Evolutionary conservation across 805 yeast genomes (phyloP).

Genomic region (Candida cerambycidarum): DNA sequence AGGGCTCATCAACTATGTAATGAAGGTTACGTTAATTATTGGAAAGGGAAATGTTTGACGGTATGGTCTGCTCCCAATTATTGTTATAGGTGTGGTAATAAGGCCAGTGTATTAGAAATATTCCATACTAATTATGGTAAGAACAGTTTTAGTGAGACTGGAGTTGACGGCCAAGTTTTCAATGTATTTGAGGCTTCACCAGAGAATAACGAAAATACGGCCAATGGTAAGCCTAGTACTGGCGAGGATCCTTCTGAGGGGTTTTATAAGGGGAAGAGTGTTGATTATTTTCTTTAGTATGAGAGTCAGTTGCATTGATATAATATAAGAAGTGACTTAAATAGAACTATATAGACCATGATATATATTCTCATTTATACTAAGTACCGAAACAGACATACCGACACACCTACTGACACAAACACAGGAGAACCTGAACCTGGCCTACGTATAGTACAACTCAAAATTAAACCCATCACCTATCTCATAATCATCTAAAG

Average conservation of each 20-base stretch:
- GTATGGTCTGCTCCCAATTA: slow-evolving; percentile 99
- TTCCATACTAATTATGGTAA: slow-evolving; percentile 46
- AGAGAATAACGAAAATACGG: slow-evolving; percentile 69
- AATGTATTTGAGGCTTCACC: slow-evolving; percentile 98
- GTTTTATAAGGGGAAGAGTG: slow-evolving; percentile 28
- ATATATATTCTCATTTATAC: neutral
- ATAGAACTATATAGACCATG: slow-evolving; percentile 3
- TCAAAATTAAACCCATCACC: slow-evolving; percentile 88
- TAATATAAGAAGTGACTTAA: neutral
- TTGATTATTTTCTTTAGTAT: slow-evolving; percentile 49
- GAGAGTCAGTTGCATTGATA: neutral
- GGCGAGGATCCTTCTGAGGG: slow-evolving; percentile 23
- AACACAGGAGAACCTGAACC: too few species aligned
- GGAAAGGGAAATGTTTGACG: slow-evolving; percentile 87
- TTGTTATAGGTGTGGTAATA: slow-evolving; percentile 94
- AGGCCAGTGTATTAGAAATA: slow-evolving; percentile 95
- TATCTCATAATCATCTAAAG: slow-evolving; percentile 91
- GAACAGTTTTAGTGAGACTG: slow-evolving; percentile 10
- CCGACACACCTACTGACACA: too few species aligned
- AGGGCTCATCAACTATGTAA: slow-evolving; percentile 97
- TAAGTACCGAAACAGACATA: too few species aligned
- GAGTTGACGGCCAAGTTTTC: slow-evolving; percentile 61
- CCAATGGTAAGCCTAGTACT: slow-evolving; percentile 40
- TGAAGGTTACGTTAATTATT: slow-evolving; percentile 91
- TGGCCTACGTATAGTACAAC: slow-evolving; percentile 68